Percentiles rank a stretch among this genome's conserved stretches.
Conservation (phyloP, 23 red algal genomes). For the Gracilaria gracilis region DNA sequence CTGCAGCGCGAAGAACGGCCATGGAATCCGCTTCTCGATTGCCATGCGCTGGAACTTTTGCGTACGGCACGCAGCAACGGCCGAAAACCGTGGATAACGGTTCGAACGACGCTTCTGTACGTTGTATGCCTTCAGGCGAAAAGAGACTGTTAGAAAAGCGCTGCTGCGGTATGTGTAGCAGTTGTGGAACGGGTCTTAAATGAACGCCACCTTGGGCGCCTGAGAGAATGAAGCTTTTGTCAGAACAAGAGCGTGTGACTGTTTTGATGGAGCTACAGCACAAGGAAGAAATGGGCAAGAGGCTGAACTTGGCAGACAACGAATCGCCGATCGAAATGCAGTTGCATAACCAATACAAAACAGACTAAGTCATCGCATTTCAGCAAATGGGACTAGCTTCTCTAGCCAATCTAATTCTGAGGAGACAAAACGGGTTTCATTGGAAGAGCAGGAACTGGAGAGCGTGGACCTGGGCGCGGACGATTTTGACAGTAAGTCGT, state of each 20-base stretch:
- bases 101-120: not conserved
- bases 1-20: not conserved
- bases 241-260: slow-evolving; percentile 23
- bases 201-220: slow-evolving; percentile 71
- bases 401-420: not conserved
- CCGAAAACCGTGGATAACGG: not conserved
- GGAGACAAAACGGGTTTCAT: not conserved
- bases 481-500: not conserved
- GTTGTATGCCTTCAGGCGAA: slow-evolving; percentile 10
- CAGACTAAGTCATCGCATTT: slow-evolving; percentile 13
- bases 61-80: slow-evolving; percentile 24
- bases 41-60: slow-evolving; percentile 69
- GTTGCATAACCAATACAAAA: not conserved
- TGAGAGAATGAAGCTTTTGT: slow-evolving; percentile 50
- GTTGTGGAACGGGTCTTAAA: slow-evolving; percentile 33
- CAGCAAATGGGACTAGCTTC: not conserved
- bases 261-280: slow-evolving; percentile 55
- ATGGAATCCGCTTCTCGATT: not conserved
- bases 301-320: slow-evolving; percentile 51
- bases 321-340: slow-evolving; percentile 5
- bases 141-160: slow-evolving; percentile 1
- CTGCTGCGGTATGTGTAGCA: slow-evolving; percentile 66
- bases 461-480: slow-evolving; percentile 46
- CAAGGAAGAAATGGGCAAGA: slow-evolving; percentile 67
- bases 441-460: slow-evolving; percentile 32